Percentiles rank a stretch among this genome's conserved stretches.
phyloP scores from a whole-genome alignment of 176 grass and related monocot genomes.

The Leersia perrieri region DNA sequence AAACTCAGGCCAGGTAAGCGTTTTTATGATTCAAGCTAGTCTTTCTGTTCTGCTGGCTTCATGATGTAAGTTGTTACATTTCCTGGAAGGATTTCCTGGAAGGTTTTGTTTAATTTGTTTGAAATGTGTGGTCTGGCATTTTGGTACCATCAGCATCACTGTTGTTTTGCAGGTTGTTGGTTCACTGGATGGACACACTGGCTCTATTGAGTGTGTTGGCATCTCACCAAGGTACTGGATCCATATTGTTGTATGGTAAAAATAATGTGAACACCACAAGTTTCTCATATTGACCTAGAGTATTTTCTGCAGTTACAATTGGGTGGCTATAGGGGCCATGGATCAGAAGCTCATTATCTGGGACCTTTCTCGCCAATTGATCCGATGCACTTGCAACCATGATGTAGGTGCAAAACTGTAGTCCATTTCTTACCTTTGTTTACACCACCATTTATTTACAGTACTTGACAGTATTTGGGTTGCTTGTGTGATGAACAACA shows the following conservation, averaged over 20 bases:
- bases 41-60: background rate
- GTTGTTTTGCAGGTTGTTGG: constrained; percentile 51
- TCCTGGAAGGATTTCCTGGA: no score
- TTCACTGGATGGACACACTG: constrained; percentile 53
- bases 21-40: constrained; percentile 13
- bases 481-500: constrained; percentile 41
- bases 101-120: constrained; percentile 13
- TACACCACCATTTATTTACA: background rate
- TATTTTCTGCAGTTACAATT: constrained; percentile 41
- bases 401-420: constrained; percentile 36
- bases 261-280: background rate
- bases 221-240: constrained; percentile 56
- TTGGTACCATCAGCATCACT: background rate
- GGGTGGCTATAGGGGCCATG: constrained; percentile 74
- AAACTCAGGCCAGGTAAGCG: constrained; percentile 62
- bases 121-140: background rate
- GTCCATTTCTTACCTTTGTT: no score
- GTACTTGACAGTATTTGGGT: background rate
- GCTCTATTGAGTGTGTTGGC: constrained; percentile 71
- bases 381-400: constrained; percentile 67
- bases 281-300: background rate
- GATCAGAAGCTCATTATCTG: constrained; percentile 84
- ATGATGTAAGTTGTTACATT: background rate
- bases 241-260: background rate
- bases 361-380: constrained; percentile 57